Percentiles rank a stretch among this genome's conserved stretches.
Evolutionary conservation across 768 basidiomycete species (phyloP).

Genomic region (Trametes cingulata): DNA sequence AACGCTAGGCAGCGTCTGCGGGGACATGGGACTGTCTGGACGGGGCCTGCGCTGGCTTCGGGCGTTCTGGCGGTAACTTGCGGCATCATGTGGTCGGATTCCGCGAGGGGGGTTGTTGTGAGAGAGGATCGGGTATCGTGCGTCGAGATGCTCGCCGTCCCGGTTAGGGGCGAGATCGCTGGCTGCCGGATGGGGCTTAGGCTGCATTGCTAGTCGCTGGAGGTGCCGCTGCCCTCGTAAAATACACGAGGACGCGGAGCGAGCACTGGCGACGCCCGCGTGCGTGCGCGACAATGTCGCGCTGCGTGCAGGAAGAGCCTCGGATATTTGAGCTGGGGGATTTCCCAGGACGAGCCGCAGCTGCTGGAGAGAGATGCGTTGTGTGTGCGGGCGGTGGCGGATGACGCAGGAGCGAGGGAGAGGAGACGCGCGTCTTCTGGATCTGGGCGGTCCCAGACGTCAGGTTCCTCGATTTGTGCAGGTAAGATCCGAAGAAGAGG

Average conservation of each 20-base stretch:
- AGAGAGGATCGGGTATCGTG: conserved; percentile 9
- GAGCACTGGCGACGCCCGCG: background rate
- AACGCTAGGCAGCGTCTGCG: conserved; percentile 2
- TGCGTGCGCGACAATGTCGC: background rate
- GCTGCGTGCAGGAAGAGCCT: background rate
- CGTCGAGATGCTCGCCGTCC: conserved; percentile 8
- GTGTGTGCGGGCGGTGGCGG: conserved; percentile 8
- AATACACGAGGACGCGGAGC: conserved; percentile 11
- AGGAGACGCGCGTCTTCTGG: too few relatives aligned
- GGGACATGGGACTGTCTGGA: conserved; percentile 11
- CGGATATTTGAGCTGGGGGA: background rate
- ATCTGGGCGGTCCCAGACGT: conserved; percentile 10
- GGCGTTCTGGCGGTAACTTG: conserved; percentile 15
- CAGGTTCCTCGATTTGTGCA: conserved; percentile 11
- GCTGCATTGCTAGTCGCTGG: conserved; percentile 15
- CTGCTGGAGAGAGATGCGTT: background rate
- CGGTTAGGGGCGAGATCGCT: conserved; percentile 16
- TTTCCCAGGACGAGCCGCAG: conserved; percentile 8
- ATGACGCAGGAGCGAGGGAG: conserved; percentile 19
- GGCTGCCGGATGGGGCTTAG: conserved; percentile 19
- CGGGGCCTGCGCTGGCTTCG: conserved; percentile 9
- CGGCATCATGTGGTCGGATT: conserved; percentile 18
- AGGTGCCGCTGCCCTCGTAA: background rate
- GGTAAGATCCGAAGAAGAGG: conserved; percentile 22
- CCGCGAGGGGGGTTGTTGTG: conserved; percentile 2